These are phyloP conservation scores for Ramaria rubella DNA, from an alignment of 768 basidiomycete genomes.

Conservation along the genomic window DNA sequence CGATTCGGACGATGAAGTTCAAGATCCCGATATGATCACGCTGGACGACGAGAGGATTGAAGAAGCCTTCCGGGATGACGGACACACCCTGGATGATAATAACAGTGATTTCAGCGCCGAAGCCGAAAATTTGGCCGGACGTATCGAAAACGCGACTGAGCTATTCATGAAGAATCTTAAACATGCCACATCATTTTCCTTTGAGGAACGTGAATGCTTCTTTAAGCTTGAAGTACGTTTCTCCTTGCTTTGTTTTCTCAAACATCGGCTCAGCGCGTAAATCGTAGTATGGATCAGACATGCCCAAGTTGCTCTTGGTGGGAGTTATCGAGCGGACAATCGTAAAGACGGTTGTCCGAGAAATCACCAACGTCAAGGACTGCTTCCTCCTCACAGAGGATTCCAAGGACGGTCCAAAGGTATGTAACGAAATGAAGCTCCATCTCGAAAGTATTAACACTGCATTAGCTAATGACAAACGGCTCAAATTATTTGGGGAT, in stretches of 20 bases:
- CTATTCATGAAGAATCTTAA: slow-evolving; percentile 52
- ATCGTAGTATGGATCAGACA: slow-evolving; percentile 76
- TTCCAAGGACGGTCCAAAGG: slow-evolving; percentile 38
- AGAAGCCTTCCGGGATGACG: slow-evolving; percentile 49
- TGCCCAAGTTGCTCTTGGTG: slow-evolving; percentile 90
- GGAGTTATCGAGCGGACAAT: slow-evolving; percentile 89
- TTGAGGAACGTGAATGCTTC: slow-evolving; percentile 57
- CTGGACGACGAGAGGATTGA: slow-evolving; percentile 55
- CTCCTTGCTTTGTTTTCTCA: background rate
- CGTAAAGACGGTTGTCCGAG: slow-evolving; percentile 75
- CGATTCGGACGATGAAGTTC: slow-evolving; percentile 50
- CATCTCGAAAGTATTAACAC: slow-evolving; percentile 1
- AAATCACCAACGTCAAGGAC: slow-evolving; percentile 82
- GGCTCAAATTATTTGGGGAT: slow-evolving; percentile 90
- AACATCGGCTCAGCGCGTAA: too few species aligned
- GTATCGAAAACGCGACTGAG: slow-evolving; percentile 39
- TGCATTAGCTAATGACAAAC: slow-evolving; percentile 69
- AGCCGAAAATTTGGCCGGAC: slow-evolving; percentile 28
- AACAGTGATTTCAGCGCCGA: slow-evolving; percentile 15
- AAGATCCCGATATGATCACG: slow-evolving; percentile 38
- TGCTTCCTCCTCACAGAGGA: slow-evolving; percentile 70
- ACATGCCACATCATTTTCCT: slow-evolving; percentile 67
- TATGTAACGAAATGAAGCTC: background rate
- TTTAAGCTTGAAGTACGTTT: slow-evolving; percentile 77
- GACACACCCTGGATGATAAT: slow-evolving; percentile 25